Evolutionary conservation across 2,329 filamentous ascomycete species (phyloP).

Genomic region (Chrysosporium queenslandicum): DNA sequence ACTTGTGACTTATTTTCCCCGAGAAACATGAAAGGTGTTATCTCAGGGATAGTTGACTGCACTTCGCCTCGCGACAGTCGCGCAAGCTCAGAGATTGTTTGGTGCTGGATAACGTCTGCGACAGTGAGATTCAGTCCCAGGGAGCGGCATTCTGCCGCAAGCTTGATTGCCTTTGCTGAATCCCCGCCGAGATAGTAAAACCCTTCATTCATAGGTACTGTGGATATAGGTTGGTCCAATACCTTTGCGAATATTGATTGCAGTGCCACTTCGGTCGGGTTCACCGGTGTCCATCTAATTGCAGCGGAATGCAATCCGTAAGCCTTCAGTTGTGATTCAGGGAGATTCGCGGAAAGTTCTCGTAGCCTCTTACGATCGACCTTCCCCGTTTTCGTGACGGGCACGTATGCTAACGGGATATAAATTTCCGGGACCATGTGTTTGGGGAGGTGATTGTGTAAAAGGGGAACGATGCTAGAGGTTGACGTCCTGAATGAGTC

Average conservation of each 20-base stretch:
- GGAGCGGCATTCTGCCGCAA: conserved; percentile 5
- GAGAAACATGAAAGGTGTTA: too few species aligned
- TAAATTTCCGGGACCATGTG: background rate
- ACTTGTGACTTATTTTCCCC: too few species aligned
- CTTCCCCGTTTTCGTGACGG: background rate
- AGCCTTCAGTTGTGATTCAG: conserved; percentile 11
- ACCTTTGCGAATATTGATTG: conserved; percentile 27
- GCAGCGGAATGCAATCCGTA: background rate
- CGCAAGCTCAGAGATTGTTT: conserved; percentile 17
- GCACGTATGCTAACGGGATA: background rate
- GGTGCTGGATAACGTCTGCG: conserved; percentile 20
- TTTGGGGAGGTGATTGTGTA: too few species aligned
- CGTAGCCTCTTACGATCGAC: conserved; percentile 21
- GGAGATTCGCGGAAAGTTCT: conserved; percentile 15
- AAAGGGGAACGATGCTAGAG: too few species aligned
- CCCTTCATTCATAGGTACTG: conserved; percentile 3
- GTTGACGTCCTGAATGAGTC: too few species aligned
- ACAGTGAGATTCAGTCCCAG: conserved; percentile 7
- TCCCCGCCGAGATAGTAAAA: conserved; percentile 14
- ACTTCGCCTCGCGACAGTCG: conserved; percentile 8
- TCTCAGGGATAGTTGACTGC: too few species aligned
- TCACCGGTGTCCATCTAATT: too few species aligned
- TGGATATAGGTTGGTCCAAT: conserved; percentile 24
- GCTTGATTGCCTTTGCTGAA: conserved; percentile 10
- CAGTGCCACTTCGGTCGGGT: background rate